phyloP scores from a whole-genome alignment of 148 eudicot species.

The Rhododendron williamsianum region DNA sequence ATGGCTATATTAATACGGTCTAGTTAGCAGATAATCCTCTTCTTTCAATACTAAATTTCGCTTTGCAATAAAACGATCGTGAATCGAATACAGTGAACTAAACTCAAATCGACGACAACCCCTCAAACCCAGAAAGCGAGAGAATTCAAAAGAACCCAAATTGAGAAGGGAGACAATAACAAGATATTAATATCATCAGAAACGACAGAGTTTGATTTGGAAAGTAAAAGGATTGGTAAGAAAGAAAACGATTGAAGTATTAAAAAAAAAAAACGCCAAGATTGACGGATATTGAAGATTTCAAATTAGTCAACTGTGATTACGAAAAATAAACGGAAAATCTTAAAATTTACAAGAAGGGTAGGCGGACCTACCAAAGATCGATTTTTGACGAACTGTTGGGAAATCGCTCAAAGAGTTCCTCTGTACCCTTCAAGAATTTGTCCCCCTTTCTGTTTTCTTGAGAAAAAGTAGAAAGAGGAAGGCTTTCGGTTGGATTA shows the following conservation, averaged over 20 bases:
- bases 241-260: neutral
- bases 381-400: neutral
- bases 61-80: neutral
- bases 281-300: neutral
- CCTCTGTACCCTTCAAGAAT: neutral
- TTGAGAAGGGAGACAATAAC: neutral
- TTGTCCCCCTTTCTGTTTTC: neutral
- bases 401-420: no score
- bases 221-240: neutral
- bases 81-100: neutral
- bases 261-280: neutral
- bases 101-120: neutral
- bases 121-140: neutral
- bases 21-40: neutral
- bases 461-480: neutral
- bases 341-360: neutral
- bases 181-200: neutral
- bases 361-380: neutral
- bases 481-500: neutral
- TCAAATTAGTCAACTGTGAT: neutral
- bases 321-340: neutral
- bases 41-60: neutral
- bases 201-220: neutral
- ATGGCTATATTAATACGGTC: neutral
- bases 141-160: neutral